Conservation (phyloP, 2,329 filamentous ascomycete genomes). For the Sporothrix protearum region DNA sequence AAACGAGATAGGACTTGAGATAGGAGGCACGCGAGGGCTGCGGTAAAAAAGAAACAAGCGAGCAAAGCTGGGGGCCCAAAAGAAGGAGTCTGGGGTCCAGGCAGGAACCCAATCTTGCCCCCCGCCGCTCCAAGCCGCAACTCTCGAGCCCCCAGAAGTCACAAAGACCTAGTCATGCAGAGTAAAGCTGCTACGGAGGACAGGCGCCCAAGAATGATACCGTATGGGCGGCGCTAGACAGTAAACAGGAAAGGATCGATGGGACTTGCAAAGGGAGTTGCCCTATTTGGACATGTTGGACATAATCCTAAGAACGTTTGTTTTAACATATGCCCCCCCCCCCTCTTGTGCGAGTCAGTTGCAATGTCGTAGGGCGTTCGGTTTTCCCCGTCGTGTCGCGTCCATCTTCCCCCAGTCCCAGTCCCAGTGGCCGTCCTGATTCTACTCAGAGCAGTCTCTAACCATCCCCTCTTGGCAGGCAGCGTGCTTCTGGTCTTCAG, state of each 20-base stretch:
- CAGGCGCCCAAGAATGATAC: no score
- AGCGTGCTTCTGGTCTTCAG: not conserved
- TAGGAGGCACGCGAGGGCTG: not conserved
- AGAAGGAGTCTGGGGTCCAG: no score
- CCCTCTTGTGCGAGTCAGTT: not conserved
- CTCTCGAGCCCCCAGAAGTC: no score
- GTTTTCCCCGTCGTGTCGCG: no score
- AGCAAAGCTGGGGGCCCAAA: no score
- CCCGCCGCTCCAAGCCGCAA: no score
- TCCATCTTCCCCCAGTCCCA: not conserved
- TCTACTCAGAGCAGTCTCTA: no score
- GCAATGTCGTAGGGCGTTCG: no score
- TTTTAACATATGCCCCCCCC: not conserved
- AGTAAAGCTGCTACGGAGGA: not conserved
- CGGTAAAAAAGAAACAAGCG: no score
- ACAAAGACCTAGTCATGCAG: no score
- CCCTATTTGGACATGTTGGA: not conserved
- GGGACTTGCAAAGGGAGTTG: constrained; percentile 3
- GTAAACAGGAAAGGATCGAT: not conserved
- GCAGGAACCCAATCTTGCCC: not conserved
- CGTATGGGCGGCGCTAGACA: not conserved
- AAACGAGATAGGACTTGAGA: not conserved
- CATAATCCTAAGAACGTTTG: not conserved
- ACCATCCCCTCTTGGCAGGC: not conserved
- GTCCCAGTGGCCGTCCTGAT: not conserved